Conservation (phyloP, 2,329 filamentous ascomycete genomes). For the Ophiocordyceps unilateralis region DNA sequence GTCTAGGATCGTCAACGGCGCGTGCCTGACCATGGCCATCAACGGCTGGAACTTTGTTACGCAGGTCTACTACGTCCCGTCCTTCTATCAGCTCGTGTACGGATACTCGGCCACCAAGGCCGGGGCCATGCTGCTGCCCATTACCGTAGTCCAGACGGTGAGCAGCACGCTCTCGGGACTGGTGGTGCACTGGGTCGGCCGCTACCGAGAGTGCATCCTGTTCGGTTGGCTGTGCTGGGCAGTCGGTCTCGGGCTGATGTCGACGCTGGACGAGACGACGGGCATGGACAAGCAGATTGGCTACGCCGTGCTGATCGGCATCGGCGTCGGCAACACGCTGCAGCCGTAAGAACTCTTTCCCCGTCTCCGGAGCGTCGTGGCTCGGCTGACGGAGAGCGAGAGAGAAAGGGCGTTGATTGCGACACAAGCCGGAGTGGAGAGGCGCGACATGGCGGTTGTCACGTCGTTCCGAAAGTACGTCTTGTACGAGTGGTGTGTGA, state of each 20-base stretch:
- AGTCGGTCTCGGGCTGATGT: conserved; percentile 32
- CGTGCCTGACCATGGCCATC: conserved; percentile 37
- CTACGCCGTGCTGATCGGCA: conserved; percentile 32
- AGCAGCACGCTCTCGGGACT: conserved; percentile 33
- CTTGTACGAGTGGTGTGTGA: neutral
- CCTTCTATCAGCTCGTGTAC: conserved; percentile 28
- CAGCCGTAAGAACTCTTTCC: conserved; percentile 21
- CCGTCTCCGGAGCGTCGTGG: neutral
- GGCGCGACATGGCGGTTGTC: conserved; percentile 24
- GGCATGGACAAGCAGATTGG: conserved; percentile 35
- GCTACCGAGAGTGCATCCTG: conserved; percentile 35
- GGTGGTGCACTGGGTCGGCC: conserved; percentile 32
- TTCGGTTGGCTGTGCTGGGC: conserved; percentile 35
- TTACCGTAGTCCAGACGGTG: conserved; percentile 24
- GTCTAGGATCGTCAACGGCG: conserved; percentile 33
- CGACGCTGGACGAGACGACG: conserved; percentile 28
- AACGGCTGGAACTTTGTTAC: conserved; percentile 42
- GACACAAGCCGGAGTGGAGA: conserved; percentile 37
- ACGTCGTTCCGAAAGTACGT: conserved; percentile 25
- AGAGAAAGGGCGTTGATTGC: conserved; percentile 25
- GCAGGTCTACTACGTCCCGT: conserved; percentile 31
- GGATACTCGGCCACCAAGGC: conserved; percentile 23
- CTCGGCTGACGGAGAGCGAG: neutral
- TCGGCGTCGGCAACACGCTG: conserved; percentile 33
- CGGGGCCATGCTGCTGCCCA: conserved; percentile 23